A percentile compares a stretch with the other conserved stretches of the same genome.
These are phyloP conservation scores for Colletotrichum australisinense DNA, from an alignment of 2,329 filamentous ascomycete genomes.

Conservation along the genomic window DNA sequence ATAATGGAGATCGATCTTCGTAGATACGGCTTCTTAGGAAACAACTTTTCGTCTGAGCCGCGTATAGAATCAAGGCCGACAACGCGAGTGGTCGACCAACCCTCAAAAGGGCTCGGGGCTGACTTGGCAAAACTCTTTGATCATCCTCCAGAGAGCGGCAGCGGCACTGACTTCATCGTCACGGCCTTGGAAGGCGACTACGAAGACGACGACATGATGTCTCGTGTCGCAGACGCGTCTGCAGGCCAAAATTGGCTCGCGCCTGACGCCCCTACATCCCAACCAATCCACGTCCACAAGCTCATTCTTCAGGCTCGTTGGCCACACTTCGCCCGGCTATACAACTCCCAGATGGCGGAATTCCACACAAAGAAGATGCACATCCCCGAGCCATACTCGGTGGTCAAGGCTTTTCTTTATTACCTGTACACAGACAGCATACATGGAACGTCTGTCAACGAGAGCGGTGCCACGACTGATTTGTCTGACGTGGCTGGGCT, in stretches of 20 bases:
- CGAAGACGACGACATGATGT: constrained; percentile 73
- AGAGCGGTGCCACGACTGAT: constrained; percentile 78
- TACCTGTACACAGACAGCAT: constrained; percentile 98
- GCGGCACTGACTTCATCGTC: constrained; percentile 90
- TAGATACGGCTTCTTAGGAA: constrained; percentile 90
- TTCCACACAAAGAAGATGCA: constrained; percentile 98
- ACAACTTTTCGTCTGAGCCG: constrained; percentile 71
- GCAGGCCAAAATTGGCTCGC: constrained; percentile 67
- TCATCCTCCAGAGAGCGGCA: constrained; percentile 83
- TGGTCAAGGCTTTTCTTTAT: constrained; percentile 94
- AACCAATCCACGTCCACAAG: constrained; percentile 92
- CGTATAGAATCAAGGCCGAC: constrained; percentile 62
- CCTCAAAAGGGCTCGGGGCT: constrained; percentile 78
- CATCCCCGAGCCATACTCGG: constrained; percentile 94
- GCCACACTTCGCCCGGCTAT: constrained; percentile 95
- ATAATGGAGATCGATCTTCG: constrained; percentile 94
- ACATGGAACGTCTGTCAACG: constrained; percentile 60
- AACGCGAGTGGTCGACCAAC: constrained; percentile 61
- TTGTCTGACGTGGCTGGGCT: constrained; percentile 92
- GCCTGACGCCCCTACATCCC: constrained; percentile 74
- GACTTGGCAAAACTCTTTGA: constrained; percentile 92
- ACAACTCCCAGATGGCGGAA: constrained; percentile 94
- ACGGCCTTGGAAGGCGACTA: constrained; percentile 87
- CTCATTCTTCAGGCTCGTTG: constrained; percentile 94
- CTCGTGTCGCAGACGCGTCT: constrained; percentile 55